phyloP scores from a whole-genome alignment of 495 filamentous ascomycete species.

The Neurospora sp. region DNA sequence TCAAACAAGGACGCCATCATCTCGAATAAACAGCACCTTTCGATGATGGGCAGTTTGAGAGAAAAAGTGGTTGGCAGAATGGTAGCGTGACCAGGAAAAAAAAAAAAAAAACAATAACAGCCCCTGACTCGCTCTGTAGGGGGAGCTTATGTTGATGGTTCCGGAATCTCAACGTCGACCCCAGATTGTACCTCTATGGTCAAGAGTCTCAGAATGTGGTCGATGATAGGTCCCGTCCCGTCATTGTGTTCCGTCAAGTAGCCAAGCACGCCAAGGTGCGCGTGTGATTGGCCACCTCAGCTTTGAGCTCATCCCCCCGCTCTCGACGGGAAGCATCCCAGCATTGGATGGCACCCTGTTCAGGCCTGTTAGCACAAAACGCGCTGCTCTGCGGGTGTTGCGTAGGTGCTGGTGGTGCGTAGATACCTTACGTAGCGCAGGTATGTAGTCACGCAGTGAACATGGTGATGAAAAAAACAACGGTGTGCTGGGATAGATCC shows the following conservation, averaged over 20 bases:
- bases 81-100: neutral
- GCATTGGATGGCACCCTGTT: neutral
- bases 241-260: neutral
- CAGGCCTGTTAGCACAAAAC: neutral
- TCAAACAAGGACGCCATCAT: neutral
- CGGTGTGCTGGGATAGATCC: neutral
- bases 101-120: neutral
- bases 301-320: constrained; percentile 1
- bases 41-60: neutral
- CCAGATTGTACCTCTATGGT: neutral
- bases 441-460: neutral
- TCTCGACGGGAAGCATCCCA: neutral
- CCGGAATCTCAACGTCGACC: neutral
- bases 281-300: constrained; percentile 1
- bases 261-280: neutral
- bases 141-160: neutral
- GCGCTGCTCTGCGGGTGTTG: neutral
- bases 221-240: neutral
- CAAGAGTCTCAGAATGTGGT: neutral
- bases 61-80: neutral
- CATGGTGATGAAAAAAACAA: neutral
- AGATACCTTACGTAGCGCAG: neutral
- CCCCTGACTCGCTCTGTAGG: neutral
- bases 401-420: neutral
- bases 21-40: neutral